Conservation (phyloP, 2,329 filamentous ascomycete genomes). For the Conoideocrella luteorostrata region DNA sequence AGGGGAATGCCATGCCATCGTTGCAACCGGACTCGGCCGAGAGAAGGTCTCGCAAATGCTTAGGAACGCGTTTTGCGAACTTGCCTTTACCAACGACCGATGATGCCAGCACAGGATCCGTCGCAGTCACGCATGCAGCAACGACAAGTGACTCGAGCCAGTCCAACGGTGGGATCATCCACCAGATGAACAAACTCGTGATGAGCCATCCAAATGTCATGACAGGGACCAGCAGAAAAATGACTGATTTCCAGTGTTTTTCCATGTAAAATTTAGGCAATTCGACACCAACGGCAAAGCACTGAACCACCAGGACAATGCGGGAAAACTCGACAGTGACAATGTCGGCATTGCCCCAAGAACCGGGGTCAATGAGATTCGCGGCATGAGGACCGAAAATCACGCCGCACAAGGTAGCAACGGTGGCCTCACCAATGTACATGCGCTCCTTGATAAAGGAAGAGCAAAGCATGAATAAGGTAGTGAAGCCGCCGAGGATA, state of each 20-base stretch:
- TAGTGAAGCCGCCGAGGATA: constrained; percentile 95
- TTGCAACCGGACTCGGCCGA: constrained; percentile 98
- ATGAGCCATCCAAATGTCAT: constrained; percentile 97
- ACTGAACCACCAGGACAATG: constrained; percentile 85
- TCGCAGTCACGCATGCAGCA: constrained; percentile 92
- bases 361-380: constrained; percentile 66
- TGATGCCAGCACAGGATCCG: constrained; percentile 91
- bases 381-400: constrained; percentile 84
- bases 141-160: constrained; percentile 88
- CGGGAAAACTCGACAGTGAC: constrained; percentile 86
- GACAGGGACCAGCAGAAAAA: constrained; percentile 82
- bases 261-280: constrained; percentile 96
- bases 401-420: constrained; percentile 81
- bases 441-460: constrained; percentile 97
- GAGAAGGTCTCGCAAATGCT: constrained; percentile 90
- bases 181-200: constrained; percentile 92
- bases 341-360: constrained; percentile 79
- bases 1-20: constrained; percentile 99
- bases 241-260: constrained; percentile 89
- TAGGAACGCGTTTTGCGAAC: constrained; percentile 94
- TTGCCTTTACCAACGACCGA: constrained; percentile 99
- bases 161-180: constrained; percentile 68
- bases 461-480: constrained; percentile 96
- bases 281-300: constrained; percentile 86
- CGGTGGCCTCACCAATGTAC: constrained; percentile 97